Percentiles rank a stretch among this genome's conserved stretches.
Evolutionary conservation across 352 stramenopile species (phyloP).

Genomic region (Phytophthora lateralis): DNA sequence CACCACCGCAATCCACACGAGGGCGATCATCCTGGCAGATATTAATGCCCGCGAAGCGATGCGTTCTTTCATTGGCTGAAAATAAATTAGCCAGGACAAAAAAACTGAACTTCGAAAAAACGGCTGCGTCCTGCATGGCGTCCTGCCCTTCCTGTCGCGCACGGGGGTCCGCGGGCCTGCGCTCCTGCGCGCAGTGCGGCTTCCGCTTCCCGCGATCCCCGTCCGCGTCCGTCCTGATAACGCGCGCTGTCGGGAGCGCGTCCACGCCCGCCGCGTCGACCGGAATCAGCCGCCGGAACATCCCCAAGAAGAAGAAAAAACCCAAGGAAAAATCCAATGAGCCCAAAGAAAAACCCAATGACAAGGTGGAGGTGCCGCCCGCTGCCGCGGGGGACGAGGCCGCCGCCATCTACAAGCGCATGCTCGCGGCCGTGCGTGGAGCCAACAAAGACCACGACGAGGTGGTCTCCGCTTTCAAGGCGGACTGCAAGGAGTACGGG

Average conservation of each 20-base stretch:
- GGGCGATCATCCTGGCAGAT: constrained; percentile 7
- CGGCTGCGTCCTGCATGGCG: constrained; percentile 4
- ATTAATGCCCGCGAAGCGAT: constrained; percentile 24
- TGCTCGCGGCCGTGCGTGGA: constrained; percentile 76
- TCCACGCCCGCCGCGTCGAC: constrained; percentile 8
- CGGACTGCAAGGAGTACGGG: constrained; percentile 80
- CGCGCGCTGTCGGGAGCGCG: constrained; percentile 27
- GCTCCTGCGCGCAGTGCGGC: constrained; percentile 66
- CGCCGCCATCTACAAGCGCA: constrained; percentile 78
- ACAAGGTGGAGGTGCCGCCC: constrained; percentile 46
- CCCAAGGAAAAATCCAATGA: constrained; percentile 22
- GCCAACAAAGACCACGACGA: constrained; percentile 79
- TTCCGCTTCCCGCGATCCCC: constrained; percentile 21
- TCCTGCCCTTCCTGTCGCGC: constrained; percentile 56
- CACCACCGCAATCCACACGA: neutral
- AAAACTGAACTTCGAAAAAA: neutral
- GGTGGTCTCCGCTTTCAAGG: constrained; percentile 73
- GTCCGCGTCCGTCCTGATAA: constrained; percentile 9
- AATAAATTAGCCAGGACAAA: neutral
- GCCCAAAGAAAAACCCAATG: constrained; percentile 32
- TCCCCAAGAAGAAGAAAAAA: constrained; percentile 35
- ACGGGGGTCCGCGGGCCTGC: constrained; percentile 29
- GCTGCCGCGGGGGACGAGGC: constrained; percentile 75
- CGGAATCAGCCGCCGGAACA: constrained; percentile 22
- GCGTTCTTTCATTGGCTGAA: constrained; percentile 6